These are phyloP conservation scores for Isochrysis galbana DNA, from an alignment of 78 protist genomes.

Conservation along the genomic window DNA sequence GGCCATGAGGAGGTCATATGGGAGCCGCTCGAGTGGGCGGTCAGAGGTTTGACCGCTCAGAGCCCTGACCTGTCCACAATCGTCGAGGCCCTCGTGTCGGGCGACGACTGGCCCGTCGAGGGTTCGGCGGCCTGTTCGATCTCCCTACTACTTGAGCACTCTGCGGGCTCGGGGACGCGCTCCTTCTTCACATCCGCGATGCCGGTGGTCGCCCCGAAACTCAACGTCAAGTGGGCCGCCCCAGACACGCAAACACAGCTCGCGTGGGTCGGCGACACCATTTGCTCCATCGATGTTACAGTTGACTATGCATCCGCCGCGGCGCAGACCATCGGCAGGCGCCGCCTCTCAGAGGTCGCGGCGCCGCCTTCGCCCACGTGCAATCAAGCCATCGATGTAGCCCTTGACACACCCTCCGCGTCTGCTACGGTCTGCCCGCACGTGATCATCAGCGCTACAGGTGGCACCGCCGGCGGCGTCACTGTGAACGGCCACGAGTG, in stretches of 20 bases:
- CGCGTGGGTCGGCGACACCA: not conserved
- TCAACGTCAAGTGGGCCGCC: not conserved
- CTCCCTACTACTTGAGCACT: not conserved
- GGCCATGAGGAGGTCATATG: not conserved
- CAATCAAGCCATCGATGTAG: not conserved
- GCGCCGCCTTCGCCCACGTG: no score
- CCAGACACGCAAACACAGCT: not conserved
- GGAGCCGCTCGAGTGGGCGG: not conserved
- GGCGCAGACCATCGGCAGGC: not conserved
- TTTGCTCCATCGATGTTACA: not conserved
- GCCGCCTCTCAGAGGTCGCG: not conserved
- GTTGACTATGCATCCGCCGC: not conserved
- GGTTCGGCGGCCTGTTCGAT: not conserved
- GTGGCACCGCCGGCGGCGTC: not conserved
- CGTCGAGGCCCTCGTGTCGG: not conserved
- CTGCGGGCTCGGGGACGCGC: not conserved
- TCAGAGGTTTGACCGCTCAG: not conserved
- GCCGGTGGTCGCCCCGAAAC: not conserved
- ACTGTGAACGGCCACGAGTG: not conserved
- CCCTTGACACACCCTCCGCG: not conserved
- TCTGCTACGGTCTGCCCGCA: not conserved
- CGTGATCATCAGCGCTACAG: not conserved
- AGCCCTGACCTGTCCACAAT: not conserved
- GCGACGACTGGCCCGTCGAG: not conserved
- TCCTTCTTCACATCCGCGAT: not conserved